These are phyloP conservation scores for Irpex sp. DNA, from an alignment of 1,284 basidiomycete genomes.

Conservation along the genomic window DNA sequence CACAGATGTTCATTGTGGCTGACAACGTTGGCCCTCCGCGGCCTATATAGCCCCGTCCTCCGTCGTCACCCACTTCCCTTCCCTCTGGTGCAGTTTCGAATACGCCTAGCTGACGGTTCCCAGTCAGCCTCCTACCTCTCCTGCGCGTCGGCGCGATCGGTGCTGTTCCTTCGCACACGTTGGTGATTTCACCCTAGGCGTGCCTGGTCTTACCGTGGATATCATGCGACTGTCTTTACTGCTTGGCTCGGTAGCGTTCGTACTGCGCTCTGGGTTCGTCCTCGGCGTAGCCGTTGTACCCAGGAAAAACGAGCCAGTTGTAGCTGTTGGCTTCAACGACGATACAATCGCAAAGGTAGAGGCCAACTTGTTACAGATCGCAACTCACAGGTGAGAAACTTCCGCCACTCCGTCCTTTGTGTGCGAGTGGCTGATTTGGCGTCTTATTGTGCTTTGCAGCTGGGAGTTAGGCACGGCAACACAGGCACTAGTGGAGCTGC, in stretches of 20 bases:
- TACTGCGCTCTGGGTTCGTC: background rate
- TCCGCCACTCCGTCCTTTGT: no score
- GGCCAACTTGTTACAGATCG: slow-evolving; percentile 21
- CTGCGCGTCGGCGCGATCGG: background rate
- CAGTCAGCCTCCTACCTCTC: background rate
- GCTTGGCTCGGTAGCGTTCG: slow-evolving; percentile 1
- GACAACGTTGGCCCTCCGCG: background rate
- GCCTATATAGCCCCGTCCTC: background rate
- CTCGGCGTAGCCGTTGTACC: background rate
- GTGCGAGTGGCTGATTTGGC: background rate
- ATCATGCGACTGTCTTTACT: background rate
- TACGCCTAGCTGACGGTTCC: background rate
- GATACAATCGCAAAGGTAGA: slow-evolving; percentile 17
- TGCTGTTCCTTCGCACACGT: background rate
- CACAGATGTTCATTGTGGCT: background rate
- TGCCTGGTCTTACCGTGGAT: background rate
- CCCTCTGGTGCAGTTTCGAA: background rate
- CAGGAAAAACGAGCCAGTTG: background rate
- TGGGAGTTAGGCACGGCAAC: slow-evolving; percentile 71
- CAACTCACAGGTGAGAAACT: slow-evolving; percentile 24
- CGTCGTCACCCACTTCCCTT: background rate
- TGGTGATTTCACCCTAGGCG: background rate
- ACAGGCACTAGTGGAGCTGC: slow-evolving; percentile 59
- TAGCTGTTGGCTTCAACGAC: slow-evolving; percentile 15
- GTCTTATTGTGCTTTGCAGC: slow-evolving; percentile 25